Evolutionary conservation across 1,139 yeast species (phyloP).

Genomic region (Geotrichum citri-aurantii): DNA sequence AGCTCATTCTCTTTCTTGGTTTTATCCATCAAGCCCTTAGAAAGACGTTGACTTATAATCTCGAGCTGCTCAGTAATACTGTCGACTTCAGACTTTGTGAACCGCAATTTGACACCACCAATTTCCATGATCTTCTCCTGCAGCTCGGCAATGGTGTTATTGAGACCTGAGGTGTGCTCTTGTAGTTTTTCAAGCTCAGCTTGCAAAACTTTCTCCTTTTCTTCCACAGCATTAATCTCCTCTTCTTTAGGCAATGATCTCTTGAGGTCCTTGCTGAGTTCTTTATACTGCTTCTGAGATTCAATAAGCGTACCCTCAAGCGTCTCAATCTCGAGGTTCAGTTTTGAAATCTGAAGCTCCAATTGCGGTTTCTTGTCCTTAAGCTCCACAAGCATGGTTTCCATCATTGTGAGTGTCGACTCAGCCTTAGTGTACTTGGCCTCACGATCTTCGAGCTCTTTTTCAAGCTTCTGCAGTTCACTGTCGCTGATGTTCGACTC

Average conservation of each 20-base stretch:
- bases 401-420: slow-evolving; percentile 55
- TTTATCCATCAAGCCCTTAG: slow-evolving; percentile 54
- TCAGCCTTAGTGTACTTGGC: slow-evolving; percentile 48
- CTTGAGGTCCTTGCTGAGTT: slow-evolving; percentile 23
- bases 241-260: slow-evolving; percentile 23
- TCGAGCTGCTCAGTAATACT: slow-evolving; percentile 66
- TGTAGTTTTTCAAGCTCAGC: slow-evolving; percentile 44
- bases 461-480: slow-evolving; percentile 53
- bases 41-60: slow-evolving; percentile 52
- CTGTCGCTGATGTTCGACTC: slow-evolving; percentile 45
- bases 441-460: slow-evolving; percentile 53
- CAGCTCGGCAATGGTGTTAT: slow-evolving; percentile 50
- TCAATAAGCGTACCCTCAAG: slow-evolving; percentile 46
- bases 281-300: slow-evolving; percentile 34
- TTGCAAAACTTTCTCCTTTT: slow-evolving; percentile 37
- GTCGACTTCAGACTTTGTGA: slow-evolving; percentile 79
- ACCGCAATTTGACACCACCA: slow-evolving; percentile 81
- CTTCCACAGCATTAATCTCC: slow-evolving; percentile 38
- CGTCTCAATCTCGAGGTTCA: slow-evolving; percentile 61
- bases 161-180: slow-evolving; percentile 53
- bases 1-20: slow-evolving; percentile 66
- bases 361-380: slow-evolving; percentile 66
- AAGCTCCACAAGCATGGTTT: slow-evolving; percentile 50
- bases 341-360: slow-evolving; percentile 56
- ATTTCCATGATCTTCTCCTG: slow-evolving; percentile 81